A percentile compares a stretch with the other conserved stretches of the same genome.
These are phyloP conservation scores for Fragilaria radians DNA, from an alignment of 108 stramenopile genomes.

Conservation along the genomic window DNA sequence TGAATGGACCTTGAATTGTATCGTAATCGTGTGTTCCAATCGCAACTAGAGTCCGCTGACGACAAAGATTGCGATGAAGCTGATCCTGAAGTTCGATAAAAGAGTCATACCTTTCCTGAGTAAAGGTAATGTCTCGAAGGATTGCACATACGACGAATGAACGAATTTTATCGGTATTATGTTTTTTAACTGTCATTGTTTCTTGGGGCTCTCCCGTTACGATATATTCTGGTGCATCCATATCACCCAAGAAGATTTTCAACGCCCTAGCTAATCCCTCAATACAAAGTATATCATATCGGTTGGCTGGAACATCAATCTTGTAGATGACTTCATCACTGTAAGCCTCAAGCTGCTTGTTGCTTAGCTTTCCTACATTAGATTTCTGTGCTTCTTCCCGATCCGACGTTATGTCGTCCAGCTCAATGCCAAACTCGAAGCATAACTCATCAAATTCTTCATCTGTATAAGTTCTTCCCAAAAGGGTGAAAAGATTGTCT, in stretches of 20 bases:
- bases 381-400: slow-evolving; percentile 80
- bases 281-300: slow-evolving; percentile 97
- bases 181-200: slow-evolving; percentile 74
- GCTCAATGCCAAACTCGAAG: slow-evolving; percentile 99
- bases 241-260: slow-evolving; percentile 85
- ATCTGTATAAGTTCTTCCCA: slow-evolving; percentile 94
- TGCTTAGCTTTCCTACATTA: slow-evolving; percentile 48
- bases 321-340: slow-evolving; percentile 87
- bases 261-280: slow-evolving; percentile 95
- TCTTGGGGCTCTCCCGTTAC: slow-evolving; percentile 20
- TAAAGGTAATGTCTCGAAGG: slow-evolving; percentile 88
- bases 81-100: slow-evolving; percentile 99
- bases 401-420: slow-evolving; percentile 97
- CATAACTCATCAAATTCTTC: slow-evolving; percentile 97
- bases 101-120: slow-evolving; percentile 82
- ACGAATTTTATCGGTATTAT: slow-evolving; percentile 82
- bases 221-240: slow-evolving; percentile 66
- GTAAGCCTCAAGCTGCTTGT: slow-evolving; percentile 44
- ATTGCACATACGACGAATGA: slow-evolving; percentile 98
- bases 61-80: slow-evolving; percentile 98
- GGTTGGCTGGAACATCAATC: slow-evolving; percentile 98
- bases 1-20: slow-evolving; percentile 85
- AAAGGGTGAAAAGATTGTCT: slow-evolving; percentile 79
- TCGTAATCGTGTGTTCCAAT: slow-evolving; percentile 99
- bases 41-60: slow-evolving; percentile 94